Evolutionary conservation across 441 rosid genomes (phyloP), one percentile per base, ranked within the genome.

Genomic region (Euphorbia neoarborescens): DNA sequence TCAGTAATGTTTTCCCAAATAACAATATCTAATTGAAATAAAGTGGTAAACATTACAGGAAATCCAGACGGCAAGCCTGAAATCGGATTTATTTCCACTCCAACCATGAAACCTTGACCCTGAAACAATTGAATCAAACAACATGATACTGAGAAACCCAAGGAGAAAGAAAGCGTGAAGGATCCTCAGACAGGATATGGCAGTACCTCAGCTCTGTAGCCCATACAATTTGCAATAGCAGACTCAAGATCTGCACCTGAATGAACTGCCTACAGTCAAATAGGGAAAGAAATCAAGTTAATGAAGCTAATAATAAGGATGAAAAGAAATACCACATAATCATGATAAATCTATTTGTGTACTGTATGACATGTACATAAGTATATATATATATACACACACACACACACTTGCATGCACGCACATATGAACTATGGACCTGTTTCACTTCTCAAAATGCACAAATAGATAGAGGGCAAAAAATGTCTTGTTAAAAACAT

Each of bases 21-120:
- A n/a, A n/a, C n/a, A n/a, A n/a, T n/a, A n/a, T 59, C 71, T 65
- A 61, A 70, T 40, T 28, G 30, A 78, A 71, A 68, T 61, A 48
- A 76, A 74, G 80, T 71, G 27, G 58, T 82, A 81, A 64, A 71
- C 15, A 62, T 87, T 87, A 90, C 99, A 6, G 91, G 93, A 81
- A 86, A 88, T 77, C 94, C 93, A 72, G 97, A 85, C 74, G 99
- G 96, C 87, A 95, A 81, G 84, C 90, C 96, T 60, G 91, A 64
- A 73, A 95, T 40, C 67, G 97, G 95, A 88, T 87, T 95, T 82
- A 95, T 84, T 70, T 89, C 82, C 84, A 95, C 99, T 62, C 99
- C 98, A 80, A 95, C 99, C 99, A 95, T 95, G 90, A 95, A 95
- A 69, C 99, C 99, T 87, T 92, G 85, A 54, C 98, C 98, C 99